A percentile compares a stretch with the other conserved stretches of the same genome.
phyloP scores from a whole-genome alignment of 1,139 yeast genomes.

The Yamadazyma conglobata region DNA sequence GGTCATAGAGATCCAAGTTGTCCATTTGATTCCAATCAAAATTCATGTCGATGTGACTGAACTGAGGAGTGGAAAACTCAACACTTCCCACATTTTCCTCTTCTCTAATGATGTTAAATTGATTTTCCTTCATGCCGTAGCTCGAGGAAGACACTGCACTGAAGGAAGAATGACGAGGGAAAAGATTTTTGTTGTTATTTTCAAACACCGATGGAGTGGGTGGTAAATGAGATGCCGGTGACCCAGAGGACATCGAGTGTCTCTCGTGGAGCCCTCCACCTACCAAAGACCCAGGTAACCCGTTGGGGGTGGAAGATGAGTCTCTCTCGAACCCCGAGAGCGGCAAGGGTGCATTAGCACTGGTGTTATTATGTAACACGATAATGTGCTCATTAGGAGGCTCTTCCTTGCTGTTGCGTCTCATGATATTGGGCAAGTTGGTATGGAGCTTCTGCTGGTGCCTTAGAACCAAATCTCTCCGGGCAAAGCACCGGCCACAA shows the following conservation, averaged over 20 bases:
- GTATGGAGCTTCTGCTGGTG: conserved; percentile 45
- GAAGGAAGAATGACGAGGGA: conserved; percentile 67
- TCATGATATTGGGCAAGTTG: conserved; percentile 22
- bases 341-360: conserved; percentile 44
- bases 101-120: conserved; percentile 11
- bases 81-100: conserved; percentile 49
- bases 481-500: conserved; percentile 49
- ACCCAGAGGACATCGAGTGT: conserved; percentile 1
- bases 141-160: conserved; percentile 76
- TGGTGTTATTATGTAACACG: conserved; percentile 42
- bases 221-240: no score
- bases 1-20: conserved; percentile 21
- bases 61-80: conserved; percentile 78
- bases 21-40: conserved; percentile 39
- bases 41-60: conserved; percentile 31
- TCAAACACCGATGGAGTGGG: conserved; percentile 3
- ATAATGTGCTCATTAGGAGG: conserved; percentile 34
- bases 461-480: conserved; percentile 45
- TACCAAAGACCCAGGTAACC: neutral
- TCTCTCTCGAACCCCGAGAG: neutral
- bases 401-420: conserved; percentile 17
- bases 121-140: conserved; percentile 48
- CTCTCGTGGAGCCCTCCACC: neutral
- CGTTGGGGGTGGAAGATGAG: neutral
- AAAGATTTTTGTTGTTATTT: conserved; percentile 9